Evolutionary conservation across 2,329 filamentous ascomycete species (phyloP), one percentile per base, ranked within the genome.

Genomic region (Fusarium sp.): DNA sequence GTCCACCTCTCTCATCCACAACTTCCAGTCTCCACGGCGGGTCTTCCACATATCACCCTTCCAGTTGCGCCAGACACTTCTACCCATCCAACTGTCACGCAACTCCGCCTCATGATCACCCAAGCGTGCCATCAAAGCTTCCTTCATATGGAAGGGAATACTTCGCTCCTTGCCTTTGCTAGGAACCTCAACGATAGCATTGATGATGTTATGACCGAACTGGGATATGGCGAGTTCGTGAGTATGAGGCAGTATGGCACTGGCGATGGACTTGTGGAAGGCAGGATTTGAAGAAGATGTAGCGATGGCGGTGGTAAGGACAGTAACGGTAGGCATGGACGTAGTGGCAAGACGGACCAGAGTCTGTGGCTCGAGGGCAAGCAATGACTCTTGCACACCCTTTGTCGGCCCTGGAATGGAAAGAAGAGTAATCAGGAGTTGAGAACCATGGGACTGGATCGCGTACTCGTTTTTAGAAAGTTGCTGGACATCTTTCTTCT

Each of bases 341-440:
- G 84, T 81, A 4, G 83, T 92, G 32, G 94, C 91, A 61, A 98
- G 89, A 44, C 87, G 85, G 38, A 94, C 80, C 62, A 91, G 86
- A 28, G 84, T 88, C 60, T 86, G 88, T 51, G 83, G 80, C 17
- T 86, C 84, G 74, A 93, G 87, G 8, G 89, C 85, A 26, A 92
- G 84, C 30, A 96, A 83, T n/a, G 92, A 90, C 22, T 91, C 89
- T 79, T 96, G 94, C 38, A 97, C 89, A 17, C 95, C 87, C 57
- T 90, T 90, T 64, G 89, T 88, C 4, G 95, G 85, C 1, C 94
- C 94, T 0, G 93, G 89, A 32, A 94, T 91, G 13, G 89, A 84
- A 57, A 98, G 90, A 85, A 99, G 92, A 8, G 93, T 85, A 70
- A 96, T 92, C 14, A 93, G 91, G 35, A 99, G 88, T 53, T 98